Base-by-base conservation (phyloP, 2,329 filamentous ascomycete genomes). In the Xylaria sp. region DNA sequence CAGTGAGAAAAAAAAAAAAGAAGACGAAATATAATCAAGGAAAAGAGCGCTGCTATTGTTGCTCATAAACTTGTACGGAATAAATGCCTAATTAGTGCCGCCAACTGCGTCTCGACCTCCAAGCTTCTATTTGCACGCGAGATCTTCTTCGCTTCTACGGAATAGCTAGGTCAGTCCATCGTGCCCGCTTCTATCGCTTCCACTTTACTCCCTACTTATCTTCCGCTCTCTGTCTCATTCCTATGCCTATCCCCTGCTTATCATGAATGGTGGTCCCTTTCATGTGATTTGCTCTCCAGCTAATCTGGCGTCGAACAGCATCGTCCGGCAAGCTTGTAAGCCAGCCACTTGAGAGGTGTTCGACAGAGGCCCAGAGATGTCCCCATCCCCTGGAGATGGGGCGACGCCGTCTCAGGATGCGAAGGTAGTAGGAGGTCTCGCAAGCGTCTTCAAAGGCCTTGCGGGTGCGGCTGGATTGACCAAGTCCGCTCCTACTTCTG, bases 401-500 rank as follows among this genome's bases (percentile, higher is more conserved):
- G 71, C 76, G 65, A 76, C 79, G 61, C 79, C 79, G 63, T 78
- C 80, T 68, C 69, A 70, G 54, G 84, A 87, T 71, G 76, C 80
- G 59, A 82, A 78, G 74, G 79, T 75, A 68, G 72, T 78, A 47
- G 78, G 83, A 63, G 83, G 83, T 66, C 77, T 88, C 67, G 83
- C 83, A 67, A 82, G 83, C 66, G 84, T 88, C 62, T 84, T 88
- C 70, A 85, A 85, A 68, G 84, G 81, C 66, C 75, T 88, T 67
- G 81, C 84, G 53, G 79, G 79, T 67, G 78, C 70, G 61, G 65
- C 78, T 59, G 85, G 80, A 71, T 74, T 80, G 59, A 77, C 77
- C 51, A 85, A 82, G 66, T 79, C 80, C 19, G 76, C 78, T 53
- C 75, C 78, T 3, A 74, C 76, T 49, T 71, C 76, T 62, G 72